Conservation (phyloP, 495 filamentous ascomycete genomes). For the Penicillium crystallinum region DNA sequence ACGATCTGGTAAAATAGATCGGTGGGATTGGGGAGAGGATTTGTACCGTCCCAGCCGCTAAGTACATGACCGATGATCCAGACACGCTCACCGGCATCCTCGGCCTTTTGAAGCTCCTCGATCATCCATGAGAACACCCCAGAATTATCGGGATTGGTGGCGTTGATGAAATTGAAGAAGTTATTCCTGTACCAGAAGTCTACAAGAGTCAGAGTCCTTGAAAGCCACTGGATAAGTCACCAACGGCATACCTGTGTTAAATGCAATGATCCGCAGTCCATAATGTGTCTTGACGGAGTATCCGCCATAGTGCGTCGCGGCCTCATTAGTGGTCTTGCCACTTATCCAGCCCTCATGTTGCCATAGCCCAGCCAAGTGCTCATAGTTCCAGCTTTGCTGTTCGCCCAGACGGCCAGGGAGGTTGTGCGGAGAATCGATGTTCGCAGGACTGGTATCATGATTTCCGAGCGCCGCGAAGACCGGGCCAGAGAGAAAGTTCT, state of each 20-base stretch:
- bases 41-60: constrained; percentile 47
- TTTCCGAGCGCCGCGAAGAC: constrained; percentile 52
- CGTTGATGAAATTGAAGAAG: constrained; percentile 43
- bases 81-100: constrained; percentile 46
- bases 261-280: constrained; percentile 46
- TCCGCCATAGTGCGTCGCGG: constrained; percentile 45
- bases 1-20: constrained; percentile 54
- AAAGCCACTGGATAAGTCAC: not conserved
- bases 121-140: constrained; percentile 49
- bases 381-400: constrained; percentile 54
- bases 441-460: constrained; percentile 51
- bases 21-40: constrained; percentile 45
- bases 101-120: constrained; percentile 47
- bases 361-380: constrained; percentile 49
- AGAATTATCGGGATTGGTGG: constrained; percentile 44
- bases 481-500: constrained; percentile 50
- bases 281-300: constrained; percentile 47
- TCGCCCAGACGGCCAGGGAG: constrained; percentile 49
- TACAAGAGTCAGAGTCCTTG: constrained; percentile 23
- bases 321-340: constrained; percentile 33
- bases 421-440: constrained; percentile 45
- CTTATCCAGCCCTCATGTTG: constrained; percentile 49
- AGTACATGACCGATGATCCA: constrained; percentile 54
- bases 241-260: constrained; percentile 44
- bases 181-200: constrained; percentile 51